Evolutionary conservation across 2,329 filamentous ascomycete species (phyloP), one percentile per base, ranked within the genome.

Genomic region (Trichoderma simmonsii): DNA sequence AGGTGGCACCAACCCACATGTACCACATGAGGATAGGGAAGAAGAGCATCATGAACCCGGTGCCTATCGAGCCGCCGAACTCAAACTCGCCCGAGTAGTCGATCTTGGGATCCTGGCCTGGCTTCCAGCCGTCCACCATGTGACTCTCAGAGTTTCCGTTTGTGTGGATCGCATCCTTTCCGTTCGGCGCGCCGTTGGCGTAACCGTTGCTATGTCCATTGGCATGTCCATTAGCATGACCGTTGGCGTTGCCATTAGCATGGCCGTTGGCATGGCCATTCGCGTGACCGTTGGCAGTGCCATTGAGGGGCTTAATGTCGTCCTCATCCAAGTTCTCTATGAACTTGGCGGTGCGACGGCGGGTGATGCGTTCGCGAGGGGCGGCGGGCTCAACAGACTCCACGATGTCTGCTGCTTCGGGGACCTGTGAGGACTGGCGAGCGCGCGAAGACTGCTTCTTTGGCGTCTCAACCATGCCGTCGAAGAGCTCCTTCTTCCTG

Each of bases 21-120:
- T 98, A 98, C 88, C 93, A 98, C 95, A 98, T 98, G 77, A 99
- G 88, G 48, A 91, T 74, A n/a, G 96, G 96, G 83, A 98, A 99
- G 60, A 92, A 90, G 74, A 94, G 87, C 94, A 98, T 98, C 89
- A 98, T 94, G 76, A 88, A 85, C 18, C 88, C 83, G 56, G 95
- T 92, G 70, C 96, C 95, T n/a, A 87, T 80, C 3, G 93, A 91
- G 72, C 96, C 96, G 74, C 95, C 95, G 79, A 98, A 99, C 80
- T 99, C 97, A 76, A 89, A 88, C 74, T 88, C 84, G 74, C 87
- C 89, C 2, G 88, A 90, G 77, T 87, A 84, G 82, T 92, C 90
- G 71, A 91, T 76, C 80, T 87, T 90, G 77, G 86, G 88, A 76
- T 92, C 89, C 76, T 85, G 84, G 60, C 88, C 89, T 26, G 86